Base-by-base conservation (phyloP, 306 rosid species). In the Trifolium dubium region DNA sequence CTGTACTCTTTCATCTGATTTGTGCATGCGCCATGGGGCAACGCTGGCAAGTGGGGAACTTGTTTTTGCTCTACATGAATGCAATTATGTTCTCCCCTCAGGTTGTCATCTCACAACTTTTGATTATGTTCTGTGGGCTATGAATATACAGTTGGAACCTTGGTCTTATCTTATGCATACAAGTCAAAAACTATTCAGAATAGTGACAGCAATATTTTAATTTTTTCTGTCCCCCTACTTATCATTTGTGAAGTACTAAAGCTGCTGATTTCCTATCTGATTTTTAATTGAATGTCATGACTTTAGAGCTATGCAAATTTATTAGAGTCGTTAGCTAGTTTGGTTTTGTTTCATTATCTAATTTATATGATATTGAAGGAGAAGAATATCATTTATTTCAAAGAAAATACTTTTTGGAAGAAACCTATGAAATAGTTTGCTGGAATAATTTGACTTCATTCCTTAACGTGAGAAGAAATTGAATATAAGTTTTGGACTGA, bases 11-110 rank as follows among this genome's bases (percentile, higher is more conserved):
- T 92, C 97, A 69, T 79, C 99, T 74, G 99, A 94, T 82, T 77
- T 94, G 79, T 89, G 99, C 92, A 89, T 79, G 95, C 96, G 97
- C 69, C 97, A 92, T 85, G 99, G 99, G 67, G 89, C 97, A 46
- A 94, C 96, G 1, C 71, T 89, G 82, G 97, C 99, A 61, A 72
- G 81, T 15, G 97, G 96, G 59, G 95, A 92, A 84, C 86, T 92
- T 73, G 95, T 87, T 86, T 82, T 87, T 29, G 90, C 92, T 44
- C 84, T 92, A 51, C 88, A 89, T 77, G 88, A 68, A 50, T 86
- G 92, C 88, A 86, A 66, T 77, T 85, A 62, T 70, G 64, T 83
- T 80, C 87, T 94, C 61, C 69, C 95, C 58, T 64, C 89, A 77
- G 97, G 99, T 94, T 73, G 46, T 82, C 81, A 59, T 55, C 69